These are phyloP conservation scores for Kurtzmaniella quercitrusa DNA, from an alignment of 1,139 yeast genomes.

Conservation along the genomic window DNA sequence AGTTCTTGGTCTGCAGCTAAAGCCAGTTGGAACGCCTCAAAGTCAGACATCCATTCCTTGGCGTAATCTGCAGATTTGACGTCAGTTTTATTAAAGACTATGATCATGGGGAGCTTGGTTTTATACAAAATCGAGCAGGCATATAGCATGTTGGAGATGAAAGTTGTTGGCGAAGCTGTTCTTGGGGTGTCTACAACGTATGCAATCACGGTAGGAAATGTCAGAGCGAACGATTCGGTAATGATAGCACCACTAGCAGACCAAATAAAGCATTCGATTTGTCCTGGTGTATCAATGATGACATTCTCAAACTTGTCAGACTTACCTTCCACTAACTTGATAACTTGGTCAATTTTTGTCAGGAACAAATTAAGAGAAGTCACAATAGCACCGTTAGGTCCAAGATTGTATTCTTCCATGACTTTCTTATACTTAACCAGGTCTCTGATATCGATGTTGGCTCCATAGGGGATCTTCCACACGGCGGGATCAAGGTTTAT, in stretches of 20 bases:
- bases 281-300: conserved; percentile 97
- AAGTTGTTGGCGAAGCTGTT: conserved; percentile 90
- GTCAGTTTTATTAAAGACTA: conserved; percentile 95
- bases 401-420: conserved; percentile 87
- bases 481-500: conserved; percentile 97
- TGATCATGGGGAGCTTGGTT: conserved; percentile 94
- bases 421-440: conserved; percentile 94
- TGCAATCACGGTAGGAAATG: conserved; percentile 93
- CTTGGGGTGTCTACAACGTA: conserved; percentile 97
- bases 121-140: conserved; percentile 96
- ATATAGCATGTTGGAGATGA: conserved; percentile 96
- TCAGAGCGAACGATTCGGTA: conserved; percentile 93
- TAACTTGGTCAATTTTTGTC: conserved; percentile 95
- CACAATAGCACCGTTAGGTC: conserved; percentile 98
- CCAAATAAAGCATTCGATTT: conserved; percentile 96
- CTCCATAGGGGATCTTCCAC: conserved; percentile 83
- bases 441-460: conserved; percentile 94
- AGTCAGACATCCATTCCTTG: conserved; percentile 96
- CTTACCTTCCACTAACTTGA: conserved; percentile 78
- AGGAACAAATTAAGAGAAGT: conserved; percentile 89
- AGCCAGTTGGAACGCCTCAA: conserved; percentile 85
- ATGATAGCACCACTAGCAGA: conserved; percentile 96
- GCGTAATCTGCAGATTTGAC: conserved; percentile 82
- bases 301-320: conserved; percentile 64
- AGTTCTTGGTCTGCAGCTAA: conserved; percentile 58